Base-by-base conservation (phyloP, 75 land plant genomes). In the Pinus taeda region DNA sequence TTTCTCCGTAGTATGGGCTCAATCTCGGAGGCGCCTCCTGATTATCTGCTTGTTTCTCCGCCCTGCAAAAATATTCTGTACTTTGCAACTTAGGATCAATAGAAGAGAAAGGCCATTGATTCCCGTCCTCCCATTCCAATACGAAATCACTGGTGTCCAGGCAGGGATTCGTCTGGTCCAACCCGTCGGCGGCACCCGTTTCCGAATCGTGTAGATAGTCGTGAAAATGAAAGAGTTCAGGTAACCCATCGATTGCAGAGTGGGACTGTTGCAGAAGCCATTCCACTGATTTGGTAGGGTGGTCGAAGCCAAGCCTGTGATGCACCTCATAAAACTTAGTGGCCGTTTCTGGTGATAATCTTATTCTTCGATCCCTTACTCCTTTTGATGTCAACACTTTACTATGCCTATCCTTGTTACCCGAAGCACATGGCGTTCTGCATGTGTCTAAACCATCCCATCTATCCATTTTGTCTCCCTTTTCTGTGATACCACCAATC, bases 291-390 rank as follows among this genome's bases (percentile, higher is more conserved):
- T 75, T 79, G 18, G 79, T 79, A 4, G 80, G 80, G 30, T 79
- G 80, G 24, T 79, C 79, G 29, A 55, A 75, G 18, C 80, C 80
- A 24, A 79, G 80, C 24, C 80, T 55, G 55, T 79, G 79, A 18
- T 76, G 79, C 13, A 79, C 79, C 24, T 79, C 60, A 60, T 76
- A 79, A 39, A 79, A 79, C 21, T 79, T 79, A 24, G 76, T 56
- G 8, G 80, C 80, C 8, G 80, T 79, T 42, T 56, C 80, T 22
- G 76, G 79, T 20, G 80, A 79, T 29, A 79, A 78, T 78, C 80
- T 45, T 26, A 79, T 57, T 75, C 80, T 79, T 29, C 80, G 30
- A 36, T 79, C 80, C 22, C 79, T 76, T 5, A 56, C 57, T 13
- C 80, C 80, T 66, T 18, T 79, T 15, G 80, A 24, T 6, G 80